Percentiles rank a stretch among this genome's conserved stretches.
Evolutionary conservation across 2,329 filamentous ascomycete genomes (phyloP).

Genomic region (Fusarium sp.): DNA sequence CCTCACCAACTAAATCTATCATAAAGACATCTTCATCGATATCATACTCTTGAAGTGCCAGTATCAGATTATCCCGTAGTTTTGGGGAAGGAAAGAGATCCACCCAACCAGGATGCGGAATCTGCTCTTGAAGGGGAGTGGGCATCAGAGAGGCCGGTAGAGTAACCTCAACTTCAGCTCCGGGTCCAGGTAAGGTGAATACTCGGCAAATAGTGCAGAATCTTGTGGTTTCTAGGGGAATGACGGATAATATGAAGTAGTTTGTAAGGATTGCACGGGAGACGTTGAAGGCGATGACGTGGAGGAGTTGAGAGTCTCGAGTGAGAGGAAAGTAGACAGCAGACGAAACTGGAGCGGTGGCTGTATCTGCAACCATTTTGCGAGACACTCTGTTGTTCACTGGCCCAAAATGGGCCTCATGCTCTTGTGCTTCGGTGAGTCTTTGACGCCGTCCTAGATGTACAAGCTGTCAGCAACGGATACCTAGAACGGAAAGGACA

Average conservation of each 20-base stretch:
- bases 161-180: background rate
- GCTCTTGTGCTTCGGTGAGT: constrained; percentile 8
- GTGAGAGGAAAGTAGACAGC: constrained; percentile 31
- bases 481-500: background rate
- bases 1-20: constrained; percentile 26
- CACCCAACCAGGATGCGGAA: constrained; percentile 33
- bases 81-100: constrained; percentile 34
- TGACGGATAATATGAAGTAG: constrained; percentile 32
- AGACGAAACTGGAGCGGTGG: background rate
- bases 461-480: constrained; percentile 1
- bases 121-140: constrained; percentile 25
- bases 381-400: background rate
- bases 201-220: constrained; percentile 20
- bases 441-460: constrained; percentile 31
- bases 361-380: background rate
- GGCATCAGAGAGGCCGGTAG: constrained; percentile 25
- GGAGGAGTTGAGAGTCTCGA: constrained; percentile 30
- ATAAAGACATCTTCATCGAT: constrained; percentile 33
- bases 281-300: constrained; percentile 38
- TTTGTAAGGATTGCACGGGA: constrained; percentile 37
- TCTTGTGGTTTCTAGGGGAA: constrained; percentile 11
- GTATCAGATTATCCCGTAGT: constrained; percentile 35
- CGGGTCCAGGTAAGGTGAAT: background rate
- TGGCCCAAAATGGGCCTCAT: background rate
- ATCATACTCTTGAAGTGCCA: constrained; percentile 16